These are phyloP conservation scores for Penicillium alfredii DNA, from an alignment of 495 filamentous ascomycete genomes.

Conservation along the genomic window DNA sequence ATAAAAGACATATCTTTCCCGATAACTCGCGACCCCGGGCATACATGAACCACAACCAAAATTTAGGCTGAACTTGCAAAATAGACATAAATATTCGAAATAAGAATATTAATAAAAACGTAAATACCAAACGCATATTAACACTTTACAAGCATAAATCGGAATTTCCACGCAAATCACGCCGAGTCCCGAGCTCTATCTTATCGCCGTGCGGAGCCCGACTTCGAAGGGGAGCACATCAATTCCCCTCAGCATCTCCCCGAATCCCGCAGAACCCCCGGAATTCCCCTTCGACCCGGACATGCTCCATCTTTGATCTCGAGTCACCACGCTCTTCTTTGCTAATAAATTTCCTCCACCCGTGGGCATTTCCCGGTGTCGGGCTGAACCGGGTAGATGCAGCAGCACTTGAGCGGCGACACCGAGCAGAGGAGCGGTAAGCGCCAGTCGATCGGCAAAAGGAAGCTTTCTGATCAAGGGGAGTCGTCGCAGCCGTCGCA, in stretches of 20 bases:
- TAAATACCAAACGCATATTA: too few relatives aligned
- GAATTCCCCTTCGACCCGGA: constrained; percentile 7
- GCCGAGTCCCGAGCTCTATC: constrained; percentile 19
- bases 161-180: too few relatives aligned
- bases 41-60: too few relatives aligned
- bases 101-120: too few relatives aligned
- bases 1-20: too few relatives aligned
- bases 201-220: constrained; percentile 28
- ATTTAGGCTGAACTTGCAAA: too few relatives aligned
- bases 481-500: constrained; percentile 37
- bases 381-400: constrained; percentile 45
- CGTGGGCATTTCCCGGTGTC: constrained; percentile 7
- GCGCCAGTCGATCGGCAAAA: constrained; percentile 44
- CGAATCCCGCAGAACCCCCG: too few relatives aligned
- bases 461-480: constrained; percentile 41
- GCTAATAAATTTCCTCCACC: constrained; percentile 7
- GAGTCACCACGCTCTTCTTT: constrained; percentile 1
- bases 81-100: too few relatives aligned
- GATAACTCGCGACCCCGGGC: too few relatives aligned
- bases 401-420: constrained; percentile 37
- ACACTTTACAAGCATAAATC: too few relatives aligned
- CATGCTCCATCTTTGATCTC: constrained; percentile 12
- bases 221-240: constrained; percentile 15
- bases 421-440: constrained; percentile 45
- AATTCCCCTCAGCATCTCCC: constrained; percentile 22